Percentiles rank a stretch among this genome's conserved stretches.
phyloP scores from a whole-genome alignment of 1,139 yeast species.

The Meyerozyma athensensis region DNA sequence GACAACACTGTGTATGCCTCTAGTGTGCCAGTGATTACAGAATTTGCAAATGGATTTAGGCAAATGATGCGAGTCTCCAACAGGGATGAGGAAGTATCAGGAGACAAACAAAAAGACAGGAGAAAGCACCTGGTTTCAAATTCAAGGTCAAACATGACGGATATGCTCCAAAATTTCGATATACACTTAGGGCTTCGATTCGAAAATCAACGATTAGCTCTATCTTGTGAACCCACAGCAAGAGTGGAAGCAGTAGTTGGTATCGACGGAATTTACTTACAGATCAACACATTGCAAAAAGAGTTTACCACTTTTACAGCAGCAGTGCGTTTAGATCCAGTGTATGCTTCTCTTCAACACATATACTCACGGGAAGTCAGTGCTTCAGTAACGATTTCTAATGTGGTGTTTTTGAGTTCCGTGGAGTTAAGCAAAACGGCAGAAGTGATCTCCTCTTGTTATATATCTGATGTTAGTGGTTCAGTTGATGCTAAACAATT shows the following conservation, averaged over 20 bases:
- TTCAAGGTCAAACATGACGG: slow-evolving; percentile 6
- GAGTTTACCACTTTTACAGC: slow-evolving; percentile 39
- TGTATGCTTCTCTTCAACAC: slow-evolving; percentile 77
- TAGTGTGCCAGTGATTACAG: slow-evolving; percentile 75
- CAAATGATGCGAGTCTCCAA: slow-evolving; percentile 25
- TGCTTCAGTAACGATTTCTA: slow-evolving; percentile 63
- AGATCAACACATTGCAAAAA: slow-evolving; percentile 49
- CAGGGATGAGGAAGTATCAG: slow-evolving; percentile 1
- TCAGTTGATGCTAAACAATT: slow-evolving; percentile 77
- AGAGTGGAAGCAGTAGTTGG: slow-evolving; percentile 85
- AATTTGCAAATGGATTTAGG: slow-evolving; percentile 46
- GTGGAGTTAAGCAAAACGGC: slow-evolving; percentile 35
- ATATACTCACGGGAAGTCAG: slow-evolving; percentile 86
- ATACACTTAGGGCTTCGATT: slow-evolving; percentile 60
- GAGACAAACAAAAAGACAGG: background rate
- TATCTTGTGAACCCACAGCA: slow-evolving; percentile 92
- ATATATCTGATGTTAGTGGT: slow-evolving; percentile 52
- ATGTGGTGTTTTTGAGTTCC: slow-evolving; percentile 37
- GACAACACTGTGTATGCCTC: slow-evolving; percentile 64
- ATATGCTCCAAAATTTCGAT: slow-evolving; percentile 49
- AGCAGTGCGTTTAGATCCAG: slow-evolving; percentile 41
- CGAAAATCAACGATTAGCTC: slow-evolving; percentile 66
- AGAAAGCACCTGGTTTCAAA: background rate
- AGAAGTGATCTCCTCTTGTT: slow-evolving; percentile 47
- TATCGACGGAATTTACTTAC: slow-evolving; percentile 56